phyloP scores from a whole-genome alignment of 106 monocot species.

The Allium fistulosum region DNA sequence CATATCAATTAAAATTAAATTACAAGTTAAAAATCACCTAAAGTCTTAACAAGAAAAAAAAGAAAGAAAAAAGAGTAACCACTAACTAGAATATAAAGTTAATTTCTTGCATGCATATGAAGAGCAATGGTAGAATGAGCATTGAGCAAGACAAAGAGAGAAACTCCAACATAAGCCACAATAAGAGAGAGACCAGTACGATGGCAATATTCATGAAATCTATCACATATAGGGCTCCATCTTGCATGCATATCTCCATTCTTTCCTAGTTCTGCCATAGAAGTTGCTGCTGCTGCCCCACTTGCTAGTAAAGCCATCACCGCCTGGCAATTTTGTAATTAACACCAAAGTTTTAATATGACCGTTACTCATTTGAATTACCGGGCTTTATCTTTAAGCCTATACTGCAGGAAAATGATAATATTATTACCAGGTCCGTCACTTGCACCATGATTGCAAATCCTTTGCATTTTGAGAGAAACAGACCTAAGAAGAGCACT shows the following conservation, averaged over 20 bases:
- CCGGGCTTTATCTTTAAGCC: no score
- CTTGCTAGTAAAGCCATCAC: conserved; percentile 39
- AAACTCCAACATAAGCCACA: conserved; percentile 30
- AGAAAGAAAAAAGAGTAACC: background rate
- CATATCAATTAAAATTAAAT: no score
- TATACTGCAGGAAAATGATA: background rate
- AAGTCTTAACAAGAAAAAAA: background rate
- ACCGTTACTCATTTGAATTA: no score
- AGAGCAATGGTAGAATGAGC: conserved; percentile 20
- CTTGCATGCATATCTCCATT: conserved; percentile 51
- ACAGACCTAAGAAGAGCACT: conserved; percentile 21
- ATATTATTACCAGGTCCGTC: conserved; percentile 32
- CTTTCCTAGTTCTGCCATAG: conserved; percentile 52
- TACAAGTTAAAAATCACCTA: no score
- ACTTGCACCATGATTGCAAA: conserved; percentile 19
- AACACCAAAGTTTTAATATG: no score
- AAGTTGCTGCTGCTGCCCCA: conserved; percentile 38
- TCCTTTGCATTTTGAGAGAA: conserved; percentile 12
- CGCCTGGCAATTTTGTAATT: conserved; percentile 18
- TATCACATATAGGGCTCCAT: conserved; percentile 72
- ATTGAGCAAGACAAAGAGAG: conserved; percentile 33
- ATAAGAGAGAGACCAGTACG: conserved; percentile 35
- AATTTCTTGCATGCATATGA: conserved; percentile 14
- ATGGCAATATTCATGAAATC: conserved; percentile 41
- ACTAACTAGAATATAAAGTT: conserved; percentile 1